Percentiles rank a stretch among this genome's conserved stretches.
phyloP scores from a whole-genome alignment of 257 asterid genomes.

The Paraleonurus japonicus region DNA sequence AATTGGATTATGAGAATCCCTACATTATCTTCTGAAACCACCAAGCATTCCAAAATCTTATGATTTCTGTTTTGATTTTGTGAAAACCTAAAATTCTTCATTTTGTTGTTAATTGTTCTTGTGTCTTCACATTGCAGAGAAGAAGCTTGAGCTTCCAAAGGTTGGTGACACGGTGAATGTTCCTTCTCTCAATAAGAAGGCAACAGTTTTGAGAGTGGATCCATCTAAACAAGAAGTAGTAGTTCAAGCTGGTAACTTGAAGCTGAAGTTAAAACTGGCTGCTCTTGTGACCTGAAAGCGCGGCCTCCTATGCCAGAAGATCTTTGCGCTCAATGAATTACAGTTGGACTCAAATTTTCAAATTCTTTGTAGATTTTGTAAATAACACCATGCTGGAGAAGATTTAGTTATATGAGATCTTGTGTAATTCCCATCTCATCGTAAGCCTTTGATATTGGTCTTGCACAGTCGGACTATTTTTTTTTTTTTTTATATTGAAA shows the following conservation, averaged over 20 bases:
- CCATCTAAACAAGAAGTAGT: conserved; percentile 62
- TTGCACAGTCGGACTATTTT: background rate
- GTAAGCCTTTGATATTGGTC: background rate
- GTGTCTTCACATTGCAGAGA: conserved; percentile 35
- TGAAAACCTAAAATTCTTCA: background rate
- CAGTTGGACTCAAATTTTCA: conserved; percentile 1
- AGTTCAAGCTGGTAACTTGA: conserved; percentile 85
- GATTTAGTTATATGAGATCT: conserved; percentile 14
- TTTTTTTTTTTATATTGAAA: background rate
- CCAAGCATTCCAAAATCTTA: background rate
- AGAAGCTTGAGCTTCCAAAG: conserved; percentile 49
- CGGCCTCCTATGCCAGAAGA: conserved; percentile 25
- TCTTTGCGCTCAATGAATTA: background rate
- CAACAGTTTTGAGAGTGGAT: conserved; percentile 65
- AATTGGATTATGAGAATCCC: conserved; percentile 21
- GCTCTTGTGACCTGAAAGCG: conserved; percentile 43
- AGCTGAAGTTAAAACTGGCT: conserved; percentile 65
- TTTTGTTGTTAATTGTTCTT: background rate
- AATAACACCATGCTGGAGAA: conserved; percentile 8
- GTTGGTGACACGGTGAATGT: conserved; percentile 83
- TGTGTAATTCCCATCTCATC: conserved; percentile 7
- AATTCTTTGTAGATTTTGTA: background rate
- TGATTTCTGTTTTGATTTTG: background rate
- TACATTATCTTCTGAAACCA: background rate
- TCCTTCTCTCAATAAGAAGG: conserved; percentile 68